Base-by-base conservation (phyloP, 2,329 filamentous ascomycete species). In the Geosmithia flava region DNA sequence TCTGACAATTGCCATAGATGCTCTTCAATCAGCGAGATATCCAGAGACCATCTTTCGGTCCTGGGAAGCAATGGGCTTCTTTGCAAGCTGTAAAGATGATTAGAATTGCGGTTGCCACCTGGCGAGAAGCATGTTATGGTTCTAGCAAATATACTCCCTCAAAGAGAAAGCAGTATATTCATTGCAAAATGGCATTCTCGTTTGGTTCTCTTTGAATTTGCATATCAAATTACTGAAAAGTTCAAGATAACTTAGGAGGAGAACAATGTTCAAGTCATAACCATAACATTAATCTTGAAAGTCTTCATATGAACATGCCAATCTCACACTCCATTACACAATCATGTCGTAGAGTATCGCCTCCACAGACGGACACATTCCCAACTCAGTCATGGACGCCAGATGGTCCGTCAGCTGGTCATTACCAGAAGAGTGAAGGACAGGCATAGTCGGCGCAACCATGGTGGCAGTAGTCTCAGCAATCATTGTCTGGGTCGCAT, bases 401-500 rank as follows among this genome's bases (percentile, higher is more conserved):
- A 48, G 20, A n/a, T 45, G 33, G 40, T 30, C 27, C 33, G 40
- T 29, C 2, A 33, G 13, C n/a, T 48, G 40, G 16, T 48, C 39
- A n/a, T 30, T 30, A 11, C 29, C 11, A 6, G 29, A 6, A 6
- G 29, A 6, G 29, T 19, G 8, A 2, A 19, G 20, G 39, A 19
- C 7, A 17, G 30, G 11, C 17, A 20, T n/a, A 20, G 11, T 13
- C 16, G 46, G n/a, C 42, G 27, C 29, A 30, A 30, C 29, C 7
- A 11, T 30, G 29, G n/a, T n/a, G n/a, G n/a, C 29, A 6, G 29
- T 11, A 7, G 29, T 11, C 29, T 48, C 20, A 11, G 33, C 47
- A 7, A 48, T 20, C 47, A 48, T 48, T 3, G 40, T 19, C 23
- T 29, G 47, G 2, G 47, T 48, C 11, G 69, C 68, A 45, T 68